These are phyloP conservation scores for Aspergillus ostianus DNA, from an alignment of 495 filamentous ascomycete genomes.

Conservation along the genomic window DNA sequence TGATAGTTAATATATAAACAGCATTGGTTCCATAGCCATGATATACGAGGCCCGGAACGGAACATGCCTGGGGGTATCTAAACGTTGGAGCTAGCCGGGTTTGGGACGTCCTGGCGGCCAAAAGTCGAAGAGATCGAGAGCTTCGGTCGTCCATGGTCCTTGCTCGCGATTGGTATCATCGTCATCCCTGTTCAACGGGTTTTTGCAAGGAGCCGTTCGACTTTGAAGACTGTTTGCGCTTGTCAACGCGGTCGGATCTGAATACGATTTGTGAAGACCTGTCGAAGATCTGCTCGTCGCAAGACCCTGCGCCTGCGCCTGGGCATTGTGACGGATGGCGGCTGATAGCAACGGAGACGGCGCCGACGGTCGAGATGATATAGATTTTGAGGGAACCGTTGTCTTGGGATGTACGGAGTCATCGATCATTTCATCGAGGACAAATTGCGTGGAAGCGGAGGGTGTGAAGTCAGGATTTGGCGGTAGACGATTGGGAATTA, in stretches of 20 bases:
- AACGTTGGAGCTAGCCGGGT: conserved; percentile 17
- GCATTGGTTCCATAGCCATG: not conserved
- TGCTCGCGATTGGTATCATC: conserved; percentile 21
- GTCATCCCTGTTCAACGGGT: conserved; percentile 17
- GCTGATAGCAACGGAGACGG: not conserved
- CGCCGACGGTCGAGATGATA: not conserved
- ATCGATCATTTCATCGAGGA: conserved; percentile 32
- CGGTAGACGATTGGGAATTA: conserved; percentile 2
- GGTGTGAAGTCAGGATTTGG: conserved; percentile 27
- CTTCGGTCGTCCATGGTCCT: conserved; percentile 59
- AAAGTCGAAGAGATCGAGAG: conserved; percentile 59
- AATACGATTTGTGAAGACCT: conserved; percentile 36
- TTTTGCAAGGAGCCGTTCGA: conserved; percentile 18
- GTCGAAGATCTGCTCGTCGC: conserved; percentile 17
- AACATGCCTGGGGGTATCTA: conserved; percentile 20
- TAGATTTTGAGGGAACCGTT: not conserved
- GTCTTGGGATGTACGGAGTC: not conserved
- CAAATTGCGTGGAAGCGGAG: conserved; percentile 31
- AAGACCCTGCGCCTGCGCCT: conserved; percentile 12
- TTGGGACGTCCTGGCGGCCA: conserved; percentile 44
- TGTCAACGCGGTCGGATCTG: conserved; percentile 32
- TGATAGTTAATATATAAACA: not conserved
- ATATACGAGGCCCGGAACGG: not conserved
- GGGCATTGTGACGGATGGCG: conserved; percentile 1
- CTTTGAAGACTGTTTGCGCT: conserved; percentile 15